Base-by-base conservation (phyloP, 2,329 filamentous ascomycete species). In the Colletotrichum navitas region DNA sequence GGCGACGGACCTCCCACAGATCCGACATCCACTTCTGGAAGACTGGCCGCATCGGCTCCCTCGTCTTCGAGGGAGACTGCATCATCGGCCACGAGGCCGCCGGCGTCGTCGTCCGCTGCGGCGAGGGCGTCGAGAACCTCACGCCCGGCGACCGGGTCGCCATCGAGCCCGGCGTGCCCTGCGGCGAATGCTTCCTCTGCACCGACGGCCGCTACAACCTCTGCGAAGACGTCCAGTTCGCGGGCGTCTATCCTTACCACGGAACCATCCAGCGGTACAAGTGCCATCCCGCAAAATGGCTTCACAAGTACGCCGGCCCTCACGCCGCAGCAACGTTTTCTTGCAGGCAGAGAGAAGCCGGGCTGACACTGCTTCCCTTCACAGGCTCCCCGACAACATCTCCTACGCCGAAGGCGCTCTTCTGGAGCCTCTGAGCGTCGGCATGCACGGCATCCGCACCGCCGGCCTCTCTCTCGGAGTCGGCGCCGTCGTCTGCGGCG, bases 11-110 rank as follows among this genome's bases (percentile, higher is more conserved):
- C 4, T 18, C 3, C 5, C 14, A 21, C 39, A 89, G 87, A 51
- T 92, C 90, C 0, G 90, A 92, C 75, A 86, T 92, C 74, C 90
- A 93, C 77, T 90, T 92, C 75, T 92, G 90, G 90, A 89, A 90
- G 75, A 82, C 84, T 0, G 91, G 91, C 32, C 81, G 85, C 16
- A 92, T 93, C 75, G 91, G 91, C 2, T 84, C 86, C 2, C 83
- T 92, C 2, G 84, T 89, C 1, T 86, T 93, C 16, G 85, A 90
- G 69, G 87, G 87, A 26, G 88, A 91, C 74, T 90, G 89, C 75
- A 90, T 91, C 63, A 84, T 92, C 56, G 90, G 90, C 29, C 90
- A 92, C 73, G 90, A 92, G 79, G 89, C 87, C 5, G 86, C 89
- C 12, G 90, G 90, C 6, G 77, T 90, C 6, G 88, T 92, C 21